Conservation (phyloP, 345 rosid genomes). For the Euphorbia pulcherrima region DNA sequence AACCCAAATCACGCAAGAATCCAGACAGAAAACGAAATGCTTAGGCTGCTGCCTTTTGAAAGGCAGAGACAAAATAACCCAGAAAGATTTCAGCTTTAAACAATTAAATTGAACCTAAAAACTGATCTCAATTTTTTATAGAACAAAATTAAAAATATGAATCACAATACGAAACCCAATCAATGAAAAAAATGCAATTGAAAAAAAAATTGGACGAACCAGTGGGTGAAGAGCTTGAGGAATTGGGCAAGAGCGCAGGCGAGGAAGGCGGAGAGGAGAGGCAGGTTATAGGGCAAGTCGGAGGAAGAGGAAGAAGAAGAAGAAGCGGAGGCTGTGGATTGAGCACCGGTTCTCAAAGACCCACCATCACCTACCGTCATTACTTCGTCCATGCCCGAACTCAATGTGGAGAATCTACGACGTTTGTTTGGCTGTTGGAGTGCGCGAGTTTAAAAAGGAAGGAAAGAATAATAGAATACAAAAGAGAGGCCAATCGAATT, state of each 20-base stretch:
- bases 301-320: not conserved
- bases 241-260: conserved; percentile 17
- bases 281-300: not conserved
- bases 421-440: no score
- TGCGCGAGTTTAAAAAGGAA: no score
- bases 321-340: conserved; percentile 1
- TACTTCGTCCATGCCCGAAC: conserved; percentile 2
- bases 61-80: no score
- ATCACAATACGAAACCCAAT: not conserved
- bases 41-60: no score
- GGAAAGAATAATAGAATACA: no score
- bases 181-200: not conserved
- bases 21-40: no score
- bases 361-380: conserved; percentile 5
- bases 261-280: conserved; percentile 13
- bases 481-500: no score
- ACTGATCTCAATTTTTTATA: no score
- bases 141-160: not conserved
- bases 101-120: not conserved
- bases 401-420: not conserved
- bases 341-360: not conserved
- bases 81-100: not conserved
- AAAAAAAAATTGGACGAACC: not conserved
- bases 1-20: no score
- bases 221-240: conserved; percentile 13